Evolutionary conservation across 148 eudicot species (phyloP).

Genomic region (Rhododendron ovatum): DNA sequence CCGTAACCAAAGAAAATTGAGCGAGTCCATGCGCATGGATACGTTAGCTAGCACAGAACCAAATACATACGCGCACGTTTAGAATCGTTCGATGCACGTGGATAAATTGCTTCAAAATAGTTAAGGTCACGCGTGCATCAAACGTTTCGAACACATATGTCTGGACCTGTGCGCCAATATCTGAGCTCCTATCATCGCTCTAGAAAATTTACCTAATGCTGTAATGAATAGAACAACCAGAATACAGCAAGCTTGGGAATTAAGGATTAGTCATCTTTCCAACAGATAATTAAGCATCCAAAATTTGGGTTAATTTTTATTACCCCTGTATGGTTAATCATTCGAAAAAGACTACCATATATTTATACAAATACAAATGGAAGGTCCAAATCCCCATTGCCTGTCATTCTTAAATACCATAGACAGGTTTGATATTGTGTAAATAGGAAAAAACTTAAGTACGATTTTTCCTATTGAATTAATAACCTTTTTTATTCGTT

Average conservation of each 20-base stretch:
- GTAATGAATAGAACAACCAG: not conserved
- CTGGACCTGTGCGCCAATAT: not conserved
- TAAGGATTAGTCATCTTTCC: not conserved
- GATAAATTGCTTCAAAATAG: not conserved
- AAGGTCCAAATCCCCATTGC: not conserved
- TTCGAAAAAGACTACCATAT: not conserved
- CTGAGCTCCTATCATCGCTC: not conserved
- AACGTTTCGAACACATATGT: not conserved
- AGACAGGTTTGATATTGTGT: not conserved
- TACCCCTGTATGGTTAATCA: not conserved
- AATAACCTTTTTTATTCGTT: not conserved
- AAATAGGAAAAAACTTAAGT: not conserved
- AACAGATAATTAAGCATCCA: not conserved
- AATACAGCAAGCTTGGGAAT: not conserved
- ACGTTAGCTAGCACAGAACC: not conserved
- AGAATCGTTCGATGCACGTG: not conserved
- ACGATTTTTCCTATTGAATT: not conserved
- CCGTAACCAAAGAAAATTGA: not conserved
- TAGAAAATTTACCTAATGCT: not conserved
- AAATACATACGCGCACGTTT: not conserved
- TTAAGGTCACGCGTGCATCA: not conserved
- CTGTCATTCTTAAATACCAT: not conserved
- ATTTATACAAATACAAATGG: not conserved
- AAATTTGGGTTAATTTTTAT: not conserved
- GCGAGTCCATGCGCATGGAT: not conserved